Conservation (phyloP, 148 eudicot species). For the Rhododendron mucronatum region DNA sequence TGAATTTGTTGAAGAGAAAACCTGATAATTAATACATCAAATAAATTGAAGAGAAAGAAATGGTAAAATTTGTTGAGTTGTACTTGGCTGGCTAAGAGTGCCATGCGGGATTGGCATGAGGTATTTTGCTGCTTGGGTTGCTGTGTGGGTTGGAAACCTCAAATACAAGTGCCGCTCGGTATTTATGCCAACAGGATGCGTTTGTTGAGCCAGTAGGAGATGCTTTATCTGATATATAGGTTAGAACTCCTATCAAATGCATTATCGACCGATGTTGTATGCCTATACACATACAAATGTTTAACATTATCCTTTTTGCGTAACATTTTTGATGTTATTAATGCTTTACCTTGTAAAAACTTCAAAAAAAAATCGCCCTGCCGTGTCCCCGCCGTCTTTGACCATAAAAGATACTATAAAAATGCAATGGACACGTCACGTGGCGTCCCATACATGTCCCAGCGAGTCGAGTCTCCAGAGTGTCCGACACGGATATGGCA, state of each 20-base stretch:
- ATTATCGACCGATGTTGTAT: background rate
- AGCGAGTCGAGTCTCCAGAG: background rate
- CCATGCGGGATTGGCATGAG: too few relatives aligned
- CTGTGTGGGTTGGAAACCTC: too few relatives aligned
- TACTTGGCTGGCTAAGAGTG: too few relatives aligned
- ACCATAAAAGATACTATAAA: background rate
- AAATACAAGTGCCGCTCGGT: too few relatives aligned
- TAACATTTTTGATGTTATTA: too few relatives aligned
- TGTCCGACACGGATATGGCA: background rate
- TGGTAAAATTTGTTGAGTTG: too few relatives aligned
- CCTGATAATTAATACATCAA: too few relatives aligned
- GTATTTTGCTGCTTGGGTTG: too few relatives aligned
- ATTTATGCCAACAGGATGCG: too few relatives aligned
- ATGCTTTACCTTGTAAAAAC: background rate
- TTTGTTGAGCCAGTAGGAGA: too few relatives aligned
- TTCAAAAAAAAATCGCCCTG: background rate
- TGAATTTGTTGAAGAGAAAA: too few relatives aligned
- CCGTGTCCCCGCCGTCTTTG: background rate
- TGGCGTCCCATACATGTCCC: background rate
- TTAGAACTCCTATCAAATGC: background rate
- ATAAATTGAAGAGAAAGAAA: too few relatives aligned
- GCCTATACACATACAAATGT: background rate
- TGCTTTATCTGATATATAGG: background rate
- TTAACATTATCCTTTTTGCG: background rate
- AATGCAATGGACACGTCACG: background rate